Evolutionary conservation across 75 land plant species (phyloP), one percentile per base, ranked within the genome.

Genomic region (Sequoia sempervirens): DNA sequence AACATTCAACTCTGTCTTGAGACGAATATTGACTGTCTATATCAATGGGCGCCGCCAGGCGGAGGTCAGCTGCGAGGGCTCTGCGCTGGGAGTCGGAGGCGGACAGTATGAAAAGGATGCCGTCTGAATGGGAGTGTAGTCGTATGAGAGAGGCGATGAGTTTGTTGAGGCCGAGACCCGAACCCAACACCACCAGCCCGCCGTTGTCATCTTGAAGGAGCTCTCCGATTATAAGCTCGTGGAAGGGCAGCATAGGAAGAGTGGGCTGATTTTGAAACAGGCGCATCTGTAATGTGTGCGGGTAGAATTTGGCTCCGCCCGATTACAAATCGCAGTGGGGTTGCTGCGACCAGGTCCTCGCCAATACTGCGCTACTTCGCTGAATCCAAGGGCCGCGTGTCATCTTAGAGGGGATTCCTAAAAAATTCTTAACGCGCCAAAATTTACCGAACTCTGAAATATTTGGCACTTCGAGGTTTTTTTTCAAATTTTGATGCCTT

Each of bases 171-270:
- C 87, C 85, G 54, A 98, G 93, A 64, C 99, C 98, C 53, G 92
- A 84, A 86, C 95, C 90, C 84, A 94, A 88, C 80, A 93, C 88
- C 26, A 95, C 93, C 40, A 98, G 92, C 11, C 92, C 95, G 37
- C 96, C 93, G 32, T 82, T 84, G 56, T 89, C 38, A 87, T 91
- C 98, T 43, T 95, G 92, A 0, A 98, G 80, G 43, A 98, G 93
- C 45, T 98, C 99, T 40, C 93, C 84, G 26, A 98, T 88, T 70
- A 98, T 96, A 75, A 92, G 95, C 84, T 98, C 93, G 81, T 98
- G 93, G 86, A 92, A 94, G 30, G 86, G 83, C 69, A 94, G 82
- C 91, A 96, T 93, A 14, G 84, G n/a, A 61, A 61, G 26, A 61
- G 1, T 61, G 28, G 20, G 9, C 5, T 20, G 26, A 61, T 61